A percentile compares a stretch with the other conserved stretches of the same genome.
These are phyloP conservation scores for Penicillium waksmanii DNA, from an alignment of 495 filamentous ascomycete genomes.

Conservation along the genomic window DNA sequence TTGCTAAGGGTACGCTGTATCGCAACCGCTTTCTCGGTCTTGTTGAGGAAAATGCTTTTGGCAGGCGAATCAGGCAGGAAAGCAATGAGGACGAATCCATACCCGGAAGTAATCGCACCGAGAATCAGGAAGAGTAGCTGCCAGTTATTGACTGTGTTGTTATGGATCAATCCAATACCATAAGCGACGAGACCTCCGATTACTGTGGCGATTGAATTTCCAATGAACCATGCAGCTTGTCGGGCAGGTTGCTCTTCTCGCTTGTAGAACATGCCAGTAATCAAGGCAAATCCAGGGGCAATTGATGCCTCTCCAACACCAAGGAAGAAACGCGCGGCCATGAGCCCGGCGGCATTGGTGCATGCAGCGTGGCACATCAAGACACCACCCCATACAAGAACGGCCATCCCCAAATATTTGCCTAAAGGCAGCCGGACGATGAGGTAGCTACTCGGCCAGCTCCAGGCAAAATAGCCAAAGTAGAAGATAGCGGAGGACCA, in stretches of 20 bases:
- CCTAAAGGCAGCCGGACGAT: constrained; percentile 57
- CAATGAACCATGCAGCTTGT: constrained; percentile 56
- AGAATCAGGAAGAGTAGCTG: constrained; percentile 45
- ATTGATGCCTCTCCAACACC: constrained; percentile 59
- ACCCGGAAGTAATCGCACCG: constrained; percentile 39
- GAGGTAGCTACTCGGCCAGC: constrained; percentile 54
- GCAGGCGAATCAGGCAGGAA: constrained; percentile 55
- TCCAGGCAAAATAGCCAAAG: constrained; percentile 53
- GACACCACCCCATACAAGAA: constrained; percentile 36
- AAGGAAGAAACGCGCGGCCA: constrained; percentile 55
- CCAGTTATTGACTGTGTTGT: constrained; percentile 29
- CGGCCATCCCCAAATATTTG: constrained; percentile 46
- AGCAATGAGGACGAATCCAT: constrained; percentile 43
- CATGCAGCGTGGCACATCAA: constrained; percentile 50
- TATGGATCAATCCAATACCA: constrained; percentile 44
- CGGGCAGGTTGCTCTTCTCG: constrained; percentile 56
- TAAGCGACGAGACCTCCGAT: constrained; percentile 50
- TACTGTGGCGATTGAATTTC: constrained; percentile 54
- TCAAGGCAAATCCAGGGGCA: constrained; percentile 60
- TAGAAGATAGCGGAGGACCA: constrained; percentile 55
- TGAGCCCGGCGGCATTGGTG: constrained; percentile 50
- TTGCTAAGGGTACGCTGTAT: constrained; percentile 62
- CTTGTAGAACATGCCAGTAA: constrained; percentile 62
- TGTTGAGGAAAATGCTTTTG: constrained; percentile 45
- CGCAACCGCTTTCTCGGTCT: constrained; percentile 53